Evolutionary conservation across 495 filamentous ascomycete genomes (phyloP), one percentile per base, ranked within the genome.

Genomic region (Penicillium cataractarum): DNA sequence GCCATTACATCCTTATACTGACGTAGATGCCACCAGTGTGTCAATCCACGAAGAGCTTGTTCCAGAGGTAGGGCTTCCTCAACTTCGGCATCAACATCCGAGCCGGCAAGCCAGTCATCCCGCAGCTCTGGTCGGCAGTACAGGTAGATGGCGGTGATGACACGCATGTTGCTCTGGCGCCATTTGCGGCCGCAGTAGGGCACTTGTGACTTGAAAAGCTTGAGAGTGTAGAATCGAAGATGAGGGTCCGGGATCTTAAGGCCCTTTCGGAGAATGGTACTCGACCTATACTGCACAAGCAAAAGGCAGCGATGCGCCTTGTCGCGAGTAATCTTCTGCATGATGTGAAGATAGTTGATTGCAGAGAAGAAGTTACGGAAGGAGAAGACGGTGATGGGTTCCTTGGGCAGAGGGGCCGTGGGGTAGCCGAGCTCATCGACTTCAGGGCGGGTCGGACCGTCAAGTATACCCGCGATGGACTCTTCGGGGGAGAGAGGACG

Each of bases 101-200:
- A 88, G 9, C 95, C 96, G 0, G 90, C 89, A 0, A 99, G 80
- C 96, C 96, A 99, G 70, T 97, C 96, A 65, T 99, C 95, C 3
- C 96, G 83, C 22, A 99, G 83, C 72, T 97, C 93, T 0, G 94
- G 94, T 3, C 91, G 83, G 72, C 93, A 96, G 76, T 97, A 91
- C 32, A 99, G 79, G 68, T 97, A 99, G 3, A 98, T 90, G 21
- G 92, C 93, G 0, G 95, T 99, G 72, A 99, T 99, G 65, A 98
- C 93, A 55, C 93, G 89, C 95, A 99, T 99, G 73, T 99, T 97
- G 57, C 87, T 87, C 80, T 99, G 95, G 19, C 95, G 87, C 95
- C 95, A 99, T 78, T 99, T 99, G 15, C 95, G 88, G 21, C 95
- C 94, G 74, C 95, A 98, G 78, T 96, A 99, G 15, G 95, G 95